Evolutionary conservation across 2,329 filamentous ascomycete genomes (phyloP), one percentile per base, ranked within the genome.

Genomic region (Drechslerella coelobrocha): DNA sequence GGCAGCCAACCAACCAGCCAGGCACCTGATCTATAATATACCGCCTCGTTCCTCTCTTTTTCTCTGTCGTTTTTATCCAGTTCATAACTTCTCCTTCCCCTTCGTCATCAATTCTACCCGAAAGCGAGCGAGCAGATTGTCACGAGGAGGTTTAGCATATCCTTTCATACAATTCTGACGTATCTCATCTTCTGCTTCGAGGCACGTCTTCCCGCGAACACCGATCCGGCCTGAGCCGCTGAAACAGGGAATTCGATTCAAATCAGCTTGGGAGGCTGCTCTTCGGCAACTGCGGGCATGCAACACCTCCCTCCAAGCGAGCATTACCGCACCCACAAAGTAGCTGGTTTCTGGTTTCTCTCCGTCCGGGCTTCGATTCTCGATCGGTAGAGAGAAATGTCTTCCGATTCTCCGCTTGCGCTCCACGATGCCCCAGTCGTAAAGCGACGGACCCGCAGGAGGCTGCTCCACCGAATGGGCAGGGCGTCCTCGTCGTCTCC

Each of bases 401-500:
- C 41, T 12, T 34, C 59, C 41, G 29, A 56, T 19, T 24, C 34
- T 14, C 62, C 61, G 60, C 52, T 37, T 17, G 29, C 29, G 26
- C 26, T 61, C 12, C 53, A 63, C 48, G 66, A 65, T 31, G 60
- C 60, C 29, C 59, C 66, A 8, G 66, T 72, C 45, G 54, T 61
- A 10, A 72, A 65, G 59, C 41, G 59, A 23, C 59, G 66, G 45
- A 29, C 53, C 34, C 53, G 66, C 21, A n/a, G 61, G 39, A 26
- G 66, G 21, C 24, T 72, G 53, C 66, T 72, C 47, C 57, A 72
- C 50, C 53, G 66, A 2, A 60, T 65, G 41, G 37, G 66, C 54
- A 45, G 59, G 23, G 60, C 60, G 29, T 72, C 66, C 7, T 72
- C 60, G 17, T 72, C 66, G 23, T 72, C 66, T 24, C 66, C 66